A percentile compares a stretch with the other conserved stretches of the same genome.
Evolutionary conservation across 352 stramenopile species (phyloP).

Genomic region (Globisporangium yorkense): DNA sequence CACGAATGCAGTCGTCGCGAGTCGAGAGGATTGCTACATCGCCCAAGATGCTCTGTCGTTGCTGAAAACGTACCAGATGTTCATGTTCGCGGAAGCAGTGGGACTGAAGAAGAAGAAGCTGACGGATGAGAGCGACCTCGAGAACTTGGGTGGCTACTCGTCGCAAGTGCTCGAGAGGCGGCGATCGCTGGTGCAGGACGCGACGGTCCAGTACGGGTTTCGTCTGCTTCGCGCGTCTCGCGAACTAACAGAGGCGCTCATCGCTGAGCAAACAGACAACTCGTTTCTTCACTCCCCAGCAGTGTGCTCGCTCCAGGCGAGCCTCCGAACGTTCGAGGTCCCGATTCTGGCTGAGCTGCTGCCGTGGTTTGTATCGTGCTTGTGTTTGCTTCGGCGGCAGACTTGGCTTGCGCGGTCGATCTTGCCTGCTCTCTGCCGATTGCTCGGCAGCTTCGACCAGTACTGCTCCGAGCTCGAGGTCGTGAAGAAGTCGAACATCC

Average conservation of each 20-base stretch:
- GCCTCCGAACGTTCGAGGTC: constrained; percentile 29
- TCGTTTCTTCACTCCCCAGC: constrained; percentile 28
- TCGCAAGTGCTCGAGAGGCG: constrained; percentile 5
- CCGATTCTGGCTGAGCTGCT: constrained; percentile 61
- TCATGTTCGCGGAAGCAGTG: constrained; percentile 67
- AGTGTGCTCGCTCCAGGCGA: constrained; percentile 24
- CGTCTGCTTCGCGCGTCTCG: constrained; percentile 58
- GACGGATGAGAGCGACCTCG: constrained; percentile 4
- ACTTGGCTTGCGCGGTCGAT: constrained; percentile 71
- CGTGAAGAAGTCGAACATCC: constrained; percentile 56
- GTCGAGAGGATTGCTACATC: constrained; percentile 16
- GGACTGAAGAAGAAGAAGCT: constrained; percentile 47
- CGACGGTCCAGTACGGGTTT: constrained; percentile 56
- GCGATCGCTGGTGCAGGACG: constrained; percentile 61
- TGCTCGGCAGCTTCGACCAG: constrained; percentile 64
- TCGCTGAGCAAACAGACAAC: constrained; percentile 43
- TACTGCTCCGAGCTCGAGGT: constrained; percentile 63
- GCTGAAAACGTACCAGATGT: constrained; percentile 73
- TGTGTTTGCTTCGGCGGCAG: constrained; percentile 78
- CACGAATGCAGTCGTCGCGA: neutral
- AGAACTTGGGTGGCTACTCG: neutral
- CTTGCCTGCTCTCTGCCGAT: constrained; percentile 51
- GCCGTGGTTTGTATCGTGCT: constrained; percentile 71
- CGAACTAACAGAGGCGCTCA: constrained; percentile 37
- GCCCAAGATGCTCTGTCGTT: constrained; percentile 35